Evolutionary conservation across 106 monocot species (phyloP).

Genomic region (Platanthera guangdongensis): DNA sequence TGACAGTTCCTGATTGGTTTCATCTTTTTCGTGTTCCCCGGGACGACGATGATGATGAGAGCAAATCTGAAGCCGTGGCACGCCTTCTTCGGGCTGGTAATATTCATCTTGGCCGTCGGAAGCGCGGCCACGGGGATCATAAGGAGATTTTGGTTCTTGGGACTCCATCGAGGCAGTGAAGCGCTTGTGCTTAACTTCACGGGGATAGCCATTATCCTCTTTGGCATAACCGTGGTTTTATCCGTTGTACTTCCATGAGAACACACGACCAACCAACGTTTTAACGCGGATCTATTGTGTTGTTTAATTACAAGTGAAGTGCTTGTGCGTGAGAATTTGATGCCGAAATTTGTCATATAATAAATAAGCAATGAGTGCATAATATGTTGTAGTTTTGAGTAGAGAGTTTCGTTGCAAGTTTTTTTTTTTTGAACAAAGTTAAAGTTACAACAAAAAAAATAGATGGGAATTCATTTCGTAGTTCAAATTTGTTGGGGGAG

Average conservation of each 20-base stretch:
- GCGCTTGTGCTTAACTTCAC: conserved; percentile 22
- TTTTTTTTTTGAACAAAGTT: too few relatives aligned
- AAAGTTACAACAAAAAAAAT: too few relatives aligned
- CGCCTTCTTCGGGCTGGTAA: conserved; percentile 18
- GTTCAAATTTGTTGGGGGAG: too few relatives aligned
- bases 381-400: too few relatives aligned
- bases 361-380: too few relatives aligned
- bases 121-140: conserved; percentile 22
- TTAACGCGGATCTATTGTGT: too few relatives aligned
- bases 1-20: conserved; percentile 27
- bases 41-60: conserved; percentile 6
- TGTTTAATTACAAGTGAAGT: too few relatives aligned
- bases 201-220: conserved; percentile 29
- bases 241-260: conserved; percentile 2
- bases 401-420: too few relatives aligned
- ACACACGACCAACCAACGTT: neutral
- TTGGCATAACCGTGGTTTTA: conserved; percentile 17
- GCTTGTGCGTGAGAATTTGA: too few relatives aligned
- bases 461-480: too few relatives aligned
- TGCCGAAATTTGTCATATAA: too few relatives aligned
- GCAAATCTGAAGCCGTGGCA: conserved; percentile 26
- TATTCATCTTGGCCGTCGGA: conserved; percentile 25
- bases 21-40: conserved; percentile 15
- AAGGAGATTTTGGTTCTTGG: conserved; percentile 7
- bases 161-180: conserved; percentile 11